Percentiles rank a stretch among this genome's conserved stretches.
Evolutionary conservation across 2,329 filamentous ascomycete species (phyloP).

Genomic region (Verticillium nubilum): DNA sequence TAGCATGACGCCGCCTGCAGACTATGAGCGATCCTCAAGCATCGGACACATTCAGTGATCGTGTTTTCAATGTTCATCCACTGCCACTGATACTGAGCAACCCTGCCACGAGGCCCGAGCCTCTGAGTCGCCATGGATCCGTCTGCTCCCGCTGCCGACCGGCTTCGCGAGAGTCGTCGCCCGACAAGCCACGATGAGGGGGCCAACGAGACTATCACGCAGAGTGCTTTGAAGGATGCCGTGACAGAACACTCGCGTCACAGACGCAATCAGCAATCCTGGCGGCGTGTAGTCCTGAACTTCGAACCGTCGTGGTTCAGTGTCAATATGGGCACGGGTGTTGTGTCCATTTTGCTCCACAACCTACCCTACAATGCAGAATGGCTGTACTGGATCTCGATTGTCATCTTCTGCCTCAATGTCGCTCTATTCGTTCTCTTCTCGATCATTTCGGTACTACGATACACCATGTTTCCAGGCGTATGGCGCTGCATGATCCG

Average conservation of each 20-base stretch:
- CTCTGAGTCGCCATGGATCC: background rate
- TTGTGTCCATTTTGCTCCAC: constrained; percentile 59
- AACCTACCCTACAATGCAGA: constrained; percentile 54
- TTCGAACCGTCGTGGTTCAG: constrained; percentile 43
- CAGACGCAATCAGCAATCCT: background rate
- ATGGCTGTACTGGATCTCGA: constrained; percentile 42
- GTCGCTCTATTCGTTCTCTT: constrained; percentile 51
- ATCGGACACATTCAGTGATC: background rate
- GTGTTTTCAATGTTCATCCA: background rate
- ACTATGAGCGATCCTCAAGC: background rate
- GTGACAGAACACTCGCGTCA: background rate
- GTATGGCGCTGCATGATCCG: constrained; percentile 64
- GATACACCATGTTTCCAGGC: constrained; percentile 60
- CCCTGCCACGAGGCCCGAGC: background rate
- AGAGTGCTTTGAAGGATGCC: background rate
- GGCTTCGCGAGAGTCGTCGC: background rate
- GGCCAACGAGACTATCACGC: background rate
- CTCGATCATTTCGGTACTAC: constrained; percentile 45
- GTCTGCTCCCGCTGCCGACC: background rate
- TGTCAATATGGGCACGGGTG: constrained; percentile 62
- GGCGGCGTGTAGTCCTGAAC: background rate
- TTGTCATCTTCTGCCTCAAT: constrained; percentile 57
- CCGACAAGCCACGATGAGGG: background rate
- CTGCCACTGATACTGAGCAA: background rate
- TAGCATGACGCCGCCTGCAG: background rate